These are phyloP conservation scores for Ambrosiella cleistominuta DNA, from an alignment of 2,329 filamentous ascomycete genomes.

Conservation along the genomic window DNA sequence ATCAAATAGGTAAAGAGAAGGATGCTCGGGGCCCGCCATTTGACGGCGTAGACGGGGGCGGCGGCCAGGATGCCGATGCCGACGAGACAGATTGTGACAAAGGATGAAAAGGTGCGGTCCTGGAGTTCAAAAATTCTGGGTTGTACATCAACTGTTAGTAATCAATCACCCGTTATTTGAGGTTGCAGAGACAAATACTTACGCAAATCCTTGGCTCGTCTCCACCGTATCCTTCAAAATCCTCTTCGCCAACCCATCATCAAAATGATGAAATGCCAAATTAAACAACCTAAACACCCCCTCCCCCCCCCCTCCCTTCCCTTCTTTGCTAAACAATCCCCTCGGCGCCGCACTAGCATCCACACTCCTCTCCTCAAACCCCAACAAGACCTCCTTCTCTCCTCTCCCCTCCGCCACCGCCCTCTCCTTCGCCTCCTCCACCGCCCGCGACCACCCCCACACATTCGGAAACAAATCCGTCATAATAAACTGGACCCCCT, in stretches of 20 bases:
- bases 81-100: conserved; percentile 35
- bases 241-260: conserved; percentile 39
- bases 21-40: conserved; percentile 33
- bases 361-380: conserved; percentile 41
- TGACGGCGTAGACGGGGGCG: conserved; percentile 35
- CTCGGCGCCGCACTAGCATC: conserved; percentile 46
- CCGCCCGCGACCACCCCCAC: conserved; percentile 36
- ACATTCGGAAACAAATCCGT: conserved; percentile 50
- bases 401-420: conserved; percentile 25
- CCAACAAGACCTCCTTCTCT: conserved; percentile 26
- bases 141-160: neutral
- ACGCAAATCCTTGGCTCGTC: conserved; percentile 46
- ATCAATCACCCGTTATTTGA: neutral
- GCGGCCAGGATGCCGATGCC: conserved; percentile 33
- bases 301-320: conserved; percentile 17
- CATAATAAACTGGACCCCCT: conserved; percentile 33
- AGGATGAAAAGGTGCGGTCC: conserved; percentile 37
- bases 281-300: conserved; percentile 55
- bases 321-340: conserved; percentile 23
- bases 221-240: conserved; percentile 48
- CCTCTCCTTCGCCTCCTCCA: neutral
- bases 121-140: conserved; percentile 52
- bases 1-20: conserved; percentile 49
- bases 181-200: conserved; percentile 8
- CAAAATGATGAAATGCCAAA: conserved; percentile 62